Evolutionary conservation across 257 asterid species (phyloP), one percentile per base, ranked within the genome.

Genomic region (Dorcoceras hygrometricum): DNA sequence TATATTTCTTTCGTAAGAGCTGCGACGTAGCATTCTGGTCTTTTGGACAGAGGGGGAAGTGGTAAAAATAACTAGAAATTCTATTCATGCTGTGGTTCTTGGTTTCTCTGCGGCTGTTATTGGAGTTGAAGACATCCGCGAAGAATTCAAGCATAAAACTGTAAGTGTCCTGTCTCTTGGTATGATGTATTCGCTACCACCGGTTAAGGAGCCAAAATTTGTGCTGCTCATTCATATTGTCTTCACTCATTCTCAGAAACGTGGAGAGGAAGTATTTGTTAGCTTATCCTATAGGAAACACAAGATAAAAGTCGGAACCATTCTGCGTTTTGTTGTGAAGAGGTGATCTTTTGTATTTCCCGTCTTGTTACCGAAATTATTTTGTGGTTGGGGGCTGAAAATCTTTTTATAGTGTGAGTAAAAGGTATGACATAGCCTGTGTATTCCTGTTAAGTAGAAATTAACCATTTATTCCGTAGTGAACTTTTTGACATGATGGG

Each of bases 21-120:
- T 25, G 16, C 32, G 29, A 20, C 23, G 3, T 43, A 16, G 53
- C 53, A 43, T 43, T 0, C 56, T 25, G 14, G 8, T 57, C 48
- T 76, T 12, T 62, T 54, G 60, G 39, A n/a, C 90, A 82, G 96
- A 90, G 76, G 97, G 95, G 10, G 86, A 87, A 79, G 96, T 94
- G 0, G 94, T 90, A 43, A 86, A 83, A 68, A 50, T 94, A 50
- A 72, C 88, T 61, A 78, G 77, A 22, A 77, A 78, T 51, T 83
- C 95, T 10, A 79, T 90, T 68, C 87, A 86, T 75, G 78, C 75
- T 4, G 79, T 87, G 29, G 90, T 90, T 76, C 97, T 90, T 72
- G 96, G 96, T 8, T 90, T 90, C 76, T 78, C 92, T 6, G 77
- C 94, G 8, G 94, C 77, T 69, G 71, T 73, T 69, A 82, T 93